Evolutionary conservation across 75 land plant genomes (phyloP), one percentile per base, ranked within the genome.

Genomic region (Adiantum capillusveneris): DNA sequence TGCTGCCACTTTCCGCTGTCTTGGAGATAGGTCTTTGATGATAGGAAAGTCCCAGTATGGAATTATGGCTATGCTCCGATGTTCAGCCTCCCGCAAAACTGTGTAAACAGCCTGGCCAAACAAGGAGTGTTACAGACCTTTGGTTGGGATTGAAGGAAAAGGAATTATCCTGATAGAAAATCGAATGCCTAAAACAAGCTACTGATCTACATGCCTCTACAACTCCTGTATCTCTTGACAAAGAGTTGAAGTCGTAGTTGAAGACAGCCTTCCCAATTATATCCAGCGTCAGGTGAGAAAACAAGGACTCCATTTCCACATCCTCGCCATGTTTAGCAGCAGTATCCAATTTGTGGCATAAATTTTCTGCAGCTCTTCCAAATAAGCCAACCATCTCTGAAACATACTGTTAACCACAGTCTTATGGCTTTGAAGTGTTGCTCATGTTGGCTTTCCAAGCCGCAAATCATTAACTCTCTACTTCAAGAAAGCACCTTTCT

Each of bases 221-320:
- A 57, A 94, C 85, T 36, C 98, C 90, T 20, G 90, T 74, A 37
- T 81, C 95, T 69, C 74, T 69, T 31, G 90, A 70, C 31, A 94
- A 71, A 34, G 98, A 94, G 79, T 89, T 87, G 79, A 94, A 89
- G 27, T 94, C 96, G 67, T 94, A 94, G 67, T 94, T 94, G 49
- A 94, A 94, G 12, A 94, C 87, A 28, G 98, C 95, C 73, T 89
- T 89, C 26, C 98, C 98, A 69, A 94, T 94, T 25, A 94, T 62
- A 72, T 94, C 98, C 62, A 94, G 74, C 1, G 98, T 89, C 64
- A 94, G 72, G 53, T 80, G 77, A 25, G 98, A 94, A 64, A 94
- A 94, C 1, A 87, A 70, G 7, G 93, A 87, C 52, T 94, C 98
- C 96, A 89, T 89, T 59, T 94, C 98, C 36, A 83, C 84, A 71